These are phyloP conservation scores for Guyanaporus albipodus DNA, from an alignment of 768 basidiomycete species.

Conservation along the genomic window DNA sequence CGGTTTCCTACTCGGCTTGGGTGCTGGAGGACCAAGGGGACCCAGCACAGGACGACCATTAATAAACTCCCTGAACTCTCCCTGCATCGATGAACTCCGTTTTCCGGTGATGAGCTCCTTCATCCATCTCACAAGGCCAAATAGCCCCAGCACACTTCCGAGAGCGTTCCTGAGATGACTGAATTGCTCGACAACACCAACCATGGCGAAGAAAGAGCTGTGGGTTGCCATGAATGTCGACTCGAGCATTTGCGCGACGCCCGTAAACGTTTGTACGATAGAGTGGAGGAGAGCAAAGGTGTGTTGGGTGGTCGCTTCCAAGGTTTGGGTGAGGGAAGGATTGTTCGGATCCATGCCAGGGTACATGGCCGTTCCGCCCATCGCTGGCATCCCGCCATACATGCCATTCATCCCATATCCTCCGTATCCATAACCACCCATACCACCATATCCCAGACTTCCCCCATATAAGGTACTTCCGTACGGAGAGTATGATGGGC, in stretches of 20 bases:
- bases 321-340: constrained; percentile 76
- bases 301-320: constrained; percentile 85
- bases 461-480: constrained; percentile 32
- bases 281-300: constrained; percentile 93
- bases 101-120: constrained; percentile 55
- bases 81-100: constrained; percentile 42
- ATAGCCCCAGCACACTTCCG: constrained; percentile 89
- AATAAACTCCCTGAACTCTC: constrained; percentile 76
- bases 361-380: constrained; percentile 39
- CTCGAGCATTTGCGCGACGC: constrained; percentile 96
- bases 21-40: constrained; percentile 36
- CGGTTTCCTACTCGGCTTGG: constrained; percentile 82
- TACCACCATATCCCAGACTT: constrained; percentile 37
- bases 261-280: constrained; percentile 92
- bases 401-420: constrained; percentile 51
- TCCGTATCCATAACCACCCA: constrained; percentile 42
- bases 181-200: constrained; percentile 94
- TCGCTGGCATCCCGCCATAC: constrained; percentile 36
- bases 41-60: constrained; percentile 58
- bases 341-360: constrained; percentile 46
- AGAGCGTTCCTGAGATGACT: constrained; percentile 87
- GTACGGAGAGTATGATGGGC: constrained; percentile 36
- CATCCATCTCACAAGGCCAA: constrained; percentile 87
- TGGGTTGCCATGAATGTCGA: constrained; percentile 97
- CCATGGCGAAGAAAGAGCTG: constrained; percentile 94